A percentile compares a stretch with the other conserved stretches of the same genome.
phyloP scores from a whole-genome alignment of 352 stramenopile species.

The Globisporangium ultimum region DNA sequence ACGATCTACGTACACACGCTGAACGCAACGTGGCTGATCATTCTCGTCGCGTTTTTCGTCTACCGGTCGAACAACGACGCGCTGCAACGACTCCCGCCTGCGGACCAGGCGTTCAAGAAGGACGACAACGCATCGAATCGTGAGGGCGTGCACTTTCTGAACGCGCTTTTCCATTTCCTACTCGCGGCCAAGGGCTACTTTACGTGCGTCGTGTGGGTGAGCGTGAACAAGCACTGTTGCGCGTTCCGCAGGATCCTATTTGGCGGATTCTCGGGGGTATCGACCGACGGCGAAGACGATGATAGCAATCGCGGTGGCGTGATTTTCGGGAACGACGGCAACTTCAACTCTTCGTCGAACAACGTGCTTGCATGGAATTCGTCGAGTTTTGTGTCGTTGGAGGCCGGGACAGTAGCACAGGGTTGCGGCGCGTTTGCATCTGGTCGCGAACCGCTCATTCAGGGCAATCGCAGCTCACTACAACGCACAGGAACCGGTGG shows the following conservation, averaged over 20 bases:
- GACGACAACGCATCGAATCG: neutral
- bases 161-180: conserved; percentile 56
- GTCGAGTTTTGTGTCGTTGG: conserved; percentile 11
- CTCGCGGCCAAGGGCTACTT: conserved; percentile 66
- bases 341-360: neutral
- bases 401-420: neutral
- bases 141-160: conserved; percentile 27
- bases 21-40: conserved; percentile 58
- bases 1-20: conserved; percentile 67
- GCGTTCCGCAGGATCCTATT: conserved; percentile 27
- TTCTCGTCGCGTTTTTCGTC: conserved; percentile 58
- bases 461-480: neutral
- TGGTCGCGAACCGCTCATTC: conserved; percentile 1
- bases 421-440: no score
- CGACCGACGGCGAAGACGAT: neutral
- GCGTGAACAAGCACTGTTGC: conserved; percentile 62
- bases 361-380: conserved; percentile 8
- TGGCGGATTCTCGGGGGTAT: conserved; percentile 3
- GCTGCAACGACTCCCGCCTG: conserved; percentile 29
- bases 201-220: conserved; percentile 58
- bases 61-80: conserved; percentile 45
- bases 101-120: conserved; percentile 8
- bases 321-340: neutral
- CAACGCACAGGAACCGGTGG: neutral
- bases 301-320: neutral